Base-by-base conservation (phyloP, 306 rosid species). In the Pterocarpus santalinus region DNA sequence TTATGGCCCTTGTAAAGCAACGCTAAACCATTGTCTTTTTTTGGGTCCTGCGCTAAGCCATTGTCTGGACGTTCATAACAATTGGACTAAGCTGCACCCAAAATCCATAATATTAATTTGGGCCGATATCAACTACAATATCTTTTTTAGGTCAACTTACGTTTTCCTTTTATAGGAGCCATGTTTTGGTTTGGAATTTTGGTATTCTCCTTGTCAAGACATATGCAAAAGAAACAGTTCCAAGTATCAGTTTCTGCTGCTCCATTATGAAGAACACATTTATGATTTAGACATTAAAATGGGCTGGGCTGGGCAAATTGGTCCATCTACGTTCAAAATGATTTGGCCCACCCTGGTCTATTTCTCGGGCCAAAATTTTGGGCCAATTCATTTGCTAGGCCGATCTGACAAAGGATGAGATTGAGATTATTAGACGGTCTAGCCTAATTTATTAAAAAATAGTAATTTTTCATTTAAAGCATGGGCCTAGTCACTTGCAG, bases 161-260 rank as follows among this genome's bases (percentile, higher is more conserved):
- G 28, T 22, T 22, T 22, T 22, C 1, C 28, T 22, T 22, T 22
- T 22, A 22, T 22, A 22, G 28, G 28, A 22, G 28, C 28, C 28
- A 22, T 22, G 28, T 22, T 22, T 22, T 22, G 28, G 28, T 22
- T 22, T 22, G 28, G 28, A 22, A 1, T 22, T 22, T 5, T 69
- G 14, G 5, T 36, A 5, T 14, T 60, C 38, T 33, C 35, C 15
- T 22, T 13, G 43, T 65, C 53, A 38, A 38, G 44, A 58, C 61
- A 68, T 47, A 22, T 22, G 65, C 61, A 14, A 38, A 51, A 55
- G 66, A 16, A 65, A 14, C 60, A 69, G n/a, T 68, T 63, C n/a
- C 66, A 36, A 28, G 43, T 35, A 17, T 70, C 1, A 32, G 17
- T 28, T 80, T 62, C 72, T 35, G 51, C 71, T 55, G 14, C 58